Evolutionary conservation across 805 yeast species (phyloP).

Genomic region (Teunomyces tritomae): DNA sequence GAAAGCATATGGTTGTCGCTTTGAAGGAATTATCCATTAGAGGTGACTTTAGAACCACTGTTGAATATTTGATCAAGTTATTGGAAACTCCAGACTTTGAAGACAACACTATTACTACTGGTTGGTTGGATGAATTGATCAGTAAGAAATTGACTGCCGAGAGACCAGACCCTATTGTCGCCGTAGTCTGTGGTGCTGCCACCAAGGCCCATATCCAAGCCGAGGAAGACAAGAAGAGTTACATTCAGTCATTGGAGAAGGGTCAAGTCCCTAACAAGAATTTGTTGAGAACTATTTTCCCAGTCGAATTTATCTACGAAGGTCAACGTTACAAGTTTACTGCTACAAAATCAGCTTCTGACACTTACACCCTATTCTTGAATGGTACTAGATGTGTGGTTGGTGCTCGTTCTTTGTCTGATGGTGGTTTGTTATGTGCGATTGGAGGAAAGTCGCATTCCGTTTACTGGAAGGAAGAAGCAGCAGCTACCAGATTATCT

Average conservation of each 20-base stretch:
- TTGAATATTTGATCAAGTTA: constrained; percentile 91
- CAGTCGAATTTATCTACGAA: constrained; percentile 93
- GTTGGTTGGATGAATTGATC: constrained; percentile 97
- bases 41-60: constrained; percentile 98
- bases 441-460: constrained; percentile 92
- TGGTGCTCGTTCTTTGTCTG: constrained; percentile 84
- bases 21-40: constrained; percentile 93
- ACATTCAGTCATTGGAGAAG: constrained; percentile 74
- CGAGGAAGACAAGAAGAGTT: constrained; percentile 66
- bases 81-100: constrained; percentile 96
- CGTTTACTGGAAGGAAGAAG: constrained; percentile 97
- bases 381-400: constrained; percentile 91
- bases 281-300: constrained; percentile 80
- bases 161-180: constrained; percentile 88
- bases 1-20: constrained; percentile 99
- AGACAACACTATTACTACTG: constrained; percentile 94
- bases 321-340: constrained; percentile 92
- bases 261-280: constrained; percentile 93
- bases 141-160: constrained; percentile 93
- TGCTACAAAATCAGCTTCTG: constrained; percentile 87
- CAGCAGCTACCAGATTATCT: constrained; percentile 88
- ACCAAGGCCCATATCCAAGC: constrained; percentile 88
- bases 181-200: constrained; percentile 96
- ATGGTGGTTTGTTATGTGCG: constrained; percentile 88
- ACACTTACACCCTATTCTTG: constrained; percentile 81